These are phyloP conservation scores for Castanospermum australe DNA, from an alignment of 306 rosid species.

Conservation along the genomic window DNA sequence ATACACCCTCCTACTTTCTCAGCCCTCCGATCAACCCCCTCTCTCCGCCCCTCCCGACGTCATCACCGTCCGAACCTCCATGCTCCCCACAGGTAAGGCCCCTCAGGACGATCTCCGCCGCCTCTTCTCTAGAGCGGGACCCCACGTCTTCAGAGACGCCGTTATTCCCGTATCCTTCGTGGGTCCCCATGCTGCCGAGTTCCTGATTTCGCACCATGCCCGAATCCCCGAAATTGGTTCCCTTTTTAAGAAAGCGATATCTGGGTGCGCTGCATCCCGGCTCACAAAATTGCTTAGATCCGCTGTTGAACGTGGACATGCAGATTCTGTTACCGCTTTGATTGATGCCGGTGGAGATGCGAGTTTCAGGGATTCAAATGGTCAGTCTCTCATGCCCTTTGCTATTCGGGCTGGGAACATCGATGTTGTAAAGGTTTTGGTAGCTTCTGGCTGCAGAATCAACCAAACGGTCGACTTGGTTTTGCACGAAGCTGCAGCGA, in stretches of 20 bases:
- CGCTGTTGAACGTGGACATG: slow-evolving; percentile 46
- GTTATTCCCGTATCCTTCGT: slow-evolving; percentile 53
- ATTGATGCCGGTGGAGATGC: slow-evolving; percentile 63
- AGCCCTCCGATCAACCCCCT: slow-evolving; percentile 43
- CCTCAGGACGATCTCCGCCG: slow-evolving; percentile 62
- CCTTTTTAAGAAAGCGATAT: slow-evolving; percentile 47
- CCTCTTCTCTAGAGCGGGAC: slow-evolving; percentile 61
- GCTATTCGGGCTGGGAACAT: slow-evolving; percentile 47
- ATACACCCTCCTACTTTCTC: slow-evolving; percentile 46
- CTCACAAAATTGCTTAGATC: slow-evolving; percentile 48
- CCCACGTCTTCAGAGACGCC: slow-evolving; percentile 84
- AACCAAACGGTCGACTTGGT: slow-evolving; percentile 36
- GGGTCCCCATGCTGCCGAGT: slow-evolving; percentile 61
- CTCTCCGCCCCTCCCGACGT: slow-evolving; percentile 35
- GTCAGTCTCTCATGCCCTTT: slow-evolving; percentile 38
- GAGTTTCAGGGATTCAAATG: slow-evolving; percentile 34
- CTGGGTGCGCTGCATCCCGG: slow-evolving; percentile 46
- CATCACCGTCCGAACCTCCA: slow-evolving; percentile 60
- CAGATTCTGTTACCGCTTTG: slow-evolving; percentile 40
- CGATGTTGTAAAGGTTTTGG: slow-evolving; percentile 49
- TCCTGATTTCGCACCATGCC: slow-evolving; percentile 41
- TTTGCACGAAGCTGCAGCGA: slow-evolving; percentile 57
- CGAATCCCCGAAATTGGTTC: slow-evolving; percentile 14
- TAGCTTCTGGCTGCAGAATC: slow-evolving; percentile 44
- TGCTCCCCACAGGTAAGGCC: slow-evolving; percentile 84